Evolutionary conservation across 805 yeast species (phyloP).

Genomic region (Candida insectorum): DNA sequence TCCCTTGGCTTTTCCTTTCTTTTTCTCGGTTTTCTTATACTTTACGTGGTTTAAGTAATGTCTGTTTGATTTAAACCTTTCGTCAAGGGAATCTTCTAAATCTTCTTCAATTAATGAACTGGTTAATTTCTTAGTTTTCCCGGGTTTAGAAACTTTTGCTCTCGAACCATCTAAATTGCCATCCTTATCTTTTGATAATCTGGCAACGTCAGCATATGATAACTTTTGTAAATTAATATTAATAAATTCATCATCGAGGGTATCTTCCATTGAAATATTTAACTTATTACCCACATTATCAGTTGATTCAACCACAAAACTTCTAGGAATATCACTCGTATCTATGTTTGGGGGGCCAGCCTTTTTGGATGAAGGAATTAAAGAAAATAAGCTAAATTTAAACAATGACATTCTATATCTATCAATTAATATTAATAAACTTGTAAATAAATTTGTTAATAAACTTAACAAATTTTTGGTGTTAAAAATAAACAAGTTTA

Average conservation of each 20-base stretch:
- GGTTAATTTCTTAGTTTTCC: not conserved
- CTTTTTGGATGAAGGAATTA: slow-evolving; percentile 4
- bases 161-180: not conserved
- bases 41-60: slow-evolving; percentile 16
- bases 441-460: too few species aligned
- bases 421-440: too few species aligned
- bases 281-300: slow-evolving; percentile 20
- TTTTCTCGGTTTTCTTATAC: slow-evolving; percentile 12
- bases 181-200: slow-evolving; percentile 1
- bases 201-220: slow-evolving; percentile 45
- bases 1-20: slow-evolving; percentile 5
- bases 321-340: slow-evolving; percentile 19
- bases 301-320: slow-evolving; percentile 24
- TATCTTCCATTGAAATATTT: slow-evolving; percentile 33
- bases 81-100: slow-evolving; percentile 8
- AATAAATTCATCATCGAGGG: slow-evolving; percentile 26
- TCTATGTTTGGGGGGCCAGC: slow-evolving; percentile 1
- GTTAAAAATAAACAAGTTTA: too few species aligned
- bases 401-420: too few species aligned
- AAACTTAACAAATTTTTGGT: too few species aligned
- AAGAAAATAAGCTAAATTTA: slow-evolving; percentile 14
- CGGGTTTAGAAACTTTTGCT: not conserved
- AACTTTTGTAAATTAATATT: slow-evolving; percentile 33
- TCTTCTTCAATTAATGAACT: slow-evolving; percentile 3
- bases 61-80: slow-evolving; percentile 15